Evolutionary conservation across 495 filamentous ascomycete genomes (phyloP), one percentile per base, ranked within the genome.

Genomic region (Daldinia bambusicola): DNA sequence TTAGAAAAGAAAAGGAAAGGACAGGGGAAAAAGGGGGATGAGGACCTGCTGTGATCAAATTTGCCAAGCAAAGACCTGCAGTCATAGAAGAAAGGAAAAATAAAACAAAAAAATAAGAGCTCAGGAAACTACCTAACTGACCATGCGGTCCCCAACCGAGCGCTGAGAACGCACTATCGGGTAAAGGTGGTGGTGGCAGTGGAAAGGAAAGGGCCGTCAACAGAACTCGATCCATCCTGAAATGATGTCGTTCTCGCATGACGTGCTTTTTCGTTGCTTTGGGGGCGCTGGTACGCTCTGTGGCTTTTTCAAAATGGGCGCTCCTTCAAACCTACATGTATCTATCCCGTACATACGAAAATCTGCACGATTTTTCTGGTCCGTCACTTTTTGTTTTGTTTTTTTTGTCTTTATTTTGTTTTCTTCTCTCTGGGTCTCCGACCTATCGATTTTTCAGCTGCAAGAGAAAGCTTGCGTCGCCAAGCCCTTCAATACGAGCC

Each of bases 401-500:
- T 26, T 3, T 26, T 1, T 26, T 26, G 1, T 26, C 1, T 26
- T 26, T 26, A 1, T 26, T 26, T 3, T 26, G 26, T 26, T 26
- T 26, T 26, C 26, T 26, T 48, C 34, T 31, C n/a, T n/a, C n/a
- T n/a, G n/a, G 16, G 14, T 51, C 37, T 70, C 55, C 61, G 31
- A 50, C 51, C 61, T 41, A 51, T 61, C 32, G 56, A 61, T 48
- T 66, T 48, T 66, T 22, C 38, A 22, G 18, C 61, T 69, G 70
- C 70, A 67, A 34, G 53, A 61, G 64, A n/a, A n/a, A 26, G 26
- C 26, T 26, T 50, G 65, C 70, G 30, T 72, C 51, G 70, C 70
- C 65, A 72, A 72, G 70, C 37, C 61, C 3, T 62, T 30, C 45
- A 72, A 72, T 72, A 72, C 70, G 70, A 69, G 61, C 70, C 65